Conservation (phyloP, 805 yeast genomes). For the Starmerella geochares region DNA sequence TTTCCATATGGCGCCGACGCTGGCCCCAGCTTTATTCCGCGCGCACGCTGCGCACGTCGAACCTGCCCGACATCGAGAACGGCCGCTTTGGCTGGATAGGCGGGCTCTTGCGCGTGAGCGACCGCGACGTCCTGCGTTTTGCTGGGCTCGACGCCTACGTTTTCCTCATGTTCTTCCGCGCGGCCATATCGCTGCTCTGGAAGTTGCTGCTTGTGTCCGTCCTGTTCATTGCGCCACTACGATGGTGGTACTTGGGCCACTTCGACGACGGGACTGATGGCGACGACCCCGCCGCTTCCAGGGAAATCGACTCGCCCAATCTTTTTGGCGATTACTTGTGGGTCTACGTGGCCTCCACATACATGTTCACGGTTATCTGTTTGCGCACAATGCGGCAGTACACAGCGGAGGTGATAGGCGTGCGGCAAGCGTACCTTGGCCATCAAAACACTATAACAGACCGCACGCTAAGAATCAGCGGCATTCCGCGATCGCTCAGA, state of each 20-base stretch:
- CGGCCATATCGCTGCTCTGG: slow-evolving; percentile 62
- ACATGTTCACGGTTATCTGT: slow-evolving; percentile 62
- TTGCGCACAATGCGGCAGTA: slow-evolving; percentile 40
- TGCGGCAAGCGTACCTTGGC: slow-evolving; percentile 75
- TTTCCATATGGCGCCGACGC: slow-evolving; percentile 58
- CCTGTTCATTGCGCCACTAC: slow-evolving; percentile 68
- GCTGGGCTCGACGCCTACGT: slow-evolving; percentile 95
- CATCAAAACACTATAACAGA: slow-evolving; percentile 82
- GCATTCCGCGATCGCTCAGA: slow-evolving; percentile 75
- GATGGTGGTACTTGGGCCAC: slow-evolving; percentile 49
- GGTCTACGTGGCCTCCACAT: slow-evolving; percentile 82
- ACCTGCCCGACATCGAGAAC: slow-evolving; percentile 44
- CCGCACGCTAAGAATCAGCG: slow-evolving; percentile 76
- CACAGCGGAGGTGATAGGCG: slow-evolving; percentile 60
- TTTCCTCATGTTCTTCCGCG: slow-evolving; percentile 78
- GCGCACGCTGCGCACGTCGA: slow-evolving; percentile 45
- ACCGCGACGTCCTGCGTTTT: slow-evolving; percentile 67
- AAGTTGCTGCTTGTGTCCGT: slow-evolving; percentile 61
- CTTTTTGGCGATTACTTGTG: slow-evolving; percentile 45
- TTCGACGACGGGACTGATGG: slow-evolving; percentile 43
- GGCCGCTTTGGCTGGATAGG: slow-evolving; percentile 76
- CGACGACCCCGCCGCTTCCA: not conserved
- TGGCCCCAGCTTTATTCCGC: slow-evolving; percentile 84
- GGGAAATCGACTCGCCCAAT: slow-evolving; percentile 10
- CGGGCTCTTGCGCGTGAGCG: slow-evolving; percentile 52